Conservation (phyloP, 331 rosid genomes). For the Saraca asoca region DNA sequence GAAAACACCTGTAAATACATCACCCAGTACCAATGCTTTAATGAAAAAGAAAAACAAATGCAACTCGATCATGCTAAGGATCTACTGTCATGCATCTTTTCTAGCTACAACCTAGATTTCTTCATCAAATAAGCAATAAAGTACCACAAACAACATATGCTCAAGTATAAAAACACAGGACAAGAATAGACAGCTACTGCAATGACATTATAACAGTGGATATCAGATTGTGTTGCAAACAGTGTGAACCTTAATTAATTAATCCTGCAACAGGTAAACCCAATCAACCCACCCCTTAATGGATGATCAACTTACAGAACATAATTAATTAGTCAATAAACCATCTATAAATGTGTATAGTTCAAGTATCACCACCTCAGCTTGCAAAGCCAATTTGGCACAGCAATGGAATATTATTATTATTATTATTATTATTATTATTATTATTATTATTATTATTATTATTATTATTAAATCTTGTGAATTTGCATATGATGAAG, state of each 20-base stretch:
- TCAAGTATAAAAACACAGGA: conserved; percentile 17
- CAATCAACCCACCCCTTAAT: conserved; percentile 7
- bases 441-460: too few relatives aligned
- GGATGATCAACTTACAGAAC: conserved; percentile 20
- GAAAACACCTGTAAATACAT: conserved; percentile 16
- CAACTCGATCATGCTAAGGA: not conserved
- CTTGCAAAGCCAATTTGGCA: not conserved
- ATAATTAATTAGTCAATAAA: conserved; percentile 13
- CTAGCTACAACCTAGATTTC: conserved; percentile 9
- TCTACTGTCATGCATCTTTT: too few relatives aligned
- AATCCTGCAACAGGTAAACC: not conserved
- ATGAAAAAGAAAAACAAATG: conserved; percentile 16
- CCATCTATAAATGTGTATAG: conserved; percentile 23
- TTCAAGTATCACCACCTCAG: not conserved
- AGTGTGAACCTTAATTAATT: conserved; percentile 19
- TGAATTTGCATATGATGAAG: not conserved
- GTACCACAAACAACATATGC: conserved; percentile 14
- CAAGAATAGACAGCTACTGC: not conserved
- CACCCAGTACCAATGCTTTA: not conserved
- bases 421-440: too few relatives aligned
- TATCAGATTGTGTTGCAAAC: not conserved
- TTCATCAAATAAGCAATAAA: conserved; percentile 21
- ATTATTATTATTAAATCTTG: too few relatives aligned
- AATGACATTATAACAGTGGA: not conserved
- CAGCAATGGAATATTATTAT: not conserved